Conservation (phyloP, 495 filamentous ascomycete genomes). For the Aspergillus nidulans region DNA sequence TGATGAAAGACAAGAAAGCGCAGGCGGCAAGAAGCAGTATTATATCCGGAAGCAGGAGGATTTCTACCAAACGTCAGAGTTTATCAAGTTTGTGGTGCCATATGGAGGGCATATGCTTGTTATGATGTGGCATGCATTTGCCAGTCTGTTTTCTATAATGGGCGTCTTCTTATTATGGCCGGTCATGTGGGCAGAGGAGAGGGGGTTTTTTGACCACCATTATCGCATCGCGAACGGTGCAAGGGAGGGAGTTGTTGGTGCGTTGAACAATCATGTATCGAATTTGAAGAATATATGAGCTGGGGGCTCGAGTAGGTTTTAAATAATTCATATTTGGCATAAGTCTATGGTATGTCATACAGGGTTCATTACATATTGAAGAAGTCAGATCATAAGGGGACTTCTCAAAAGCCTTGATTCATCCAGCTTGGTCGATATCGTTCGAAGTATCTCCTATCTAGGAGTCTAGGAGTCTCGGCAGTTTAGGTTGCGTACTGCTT, state of each 20-base stretch:
- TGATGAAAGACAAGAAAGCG: conserved; percentile 18
- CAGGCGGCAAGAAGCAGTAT: conserved; percentile 43
- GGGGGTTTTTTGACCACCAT: conserved; percentile 6
- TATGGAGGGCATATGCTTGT: conserved; percentile 41
- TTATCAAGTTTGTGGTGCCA: conserved; percentile 60
- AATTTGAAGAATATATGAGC: neutral
- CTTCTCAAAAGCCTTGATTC: neutral
- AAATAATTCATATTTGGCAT: neutral
- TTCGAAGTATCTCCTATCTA: neutral
- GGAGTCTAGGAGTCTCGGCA: neutral
- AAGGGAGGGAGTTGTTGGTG: conserved; percentile 2
- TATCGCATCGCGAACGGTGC: neutral
- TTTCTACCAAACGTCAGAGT: conserved; percentile 75
- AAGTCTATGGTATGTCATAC: neutral
- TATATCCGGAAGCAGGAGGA: conserved; percentile 75
- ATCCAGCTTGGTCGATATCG: neutral
- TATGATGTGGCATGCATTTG: conserved; percentile 54
- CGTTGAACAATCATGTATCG: conserved; percentile 1
- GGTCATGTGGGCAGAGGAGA: conserved; percentile 38
- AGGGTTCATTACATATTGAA: neutral
- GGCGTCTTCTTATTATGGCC: conserved; percentile 51
- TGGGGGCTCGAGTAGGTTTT: neutral
- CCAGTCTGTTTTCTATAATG: conserved; percentile 58
- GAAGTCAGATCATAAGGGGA: neutral
- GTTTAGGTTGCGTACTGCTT: conserved; percentile 20